Base-by-base conservation (phyloP, 352 stramenopile species). In the Albugo laibachii region DNA sequence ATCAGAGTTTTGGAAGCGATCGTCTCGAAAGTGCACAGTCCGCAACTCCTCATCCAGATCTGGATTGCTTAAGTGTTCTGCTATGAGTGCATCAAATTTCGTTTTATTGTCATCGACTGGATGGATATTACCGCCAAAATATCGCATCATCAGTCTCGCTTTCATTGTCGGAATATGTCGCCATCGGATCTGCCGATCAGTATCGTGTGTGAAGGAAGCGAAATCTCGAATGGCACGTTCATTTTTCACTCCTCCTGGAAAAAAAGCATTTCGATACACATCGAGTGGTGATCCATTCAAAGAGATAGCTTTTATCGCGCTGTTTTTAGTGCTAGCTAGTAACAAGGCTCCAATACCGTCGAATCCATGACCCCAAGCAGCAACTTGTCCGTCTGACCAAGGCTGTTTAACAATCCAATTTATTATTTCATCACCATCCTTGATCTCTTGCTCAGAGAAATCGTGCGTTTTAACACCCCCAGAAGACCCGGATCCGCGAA, bases 101-200 rank as follows among this genome's bases (percentile, higher is more conserved):
- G 64, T 62, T 11, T 65, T 56, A 54, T 82, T 63, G 35, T 79
- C 61, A 49, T 88, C 65, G 48, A 88, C 76, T n/a, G 61, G 61
- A 59, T 83, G 83, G n/a, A 88, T 66, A 51, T 78, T 73, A 18
- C 76, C 76, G 44, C 76, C 76, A 57, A 88, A 88, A 55, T 83
- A 62, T 43, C 82, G 83, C 58, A 88, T 78, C 76, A 88, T 88
- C 13, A 85, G 57, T 13, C 76, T 66, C 36, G 72, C 59, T 58
- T 84, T 83, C 41, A 88, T 62, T 27, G 66, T 67, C 12, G 76
- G 76, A 54, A 88, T 83, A 11, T 61, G 50, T 49, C 66, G 57
- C 76, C 76, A 88, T 16, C 73, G 73, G 41, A 75, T 69, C 55
- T 88, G 74, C 13, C 61, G 58, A 55, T 88, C 72, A n/a, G 70